Evolutionary conservation across 257 asterid species (phyloP).

Genomic region (Cynanchum wilfordii): DNA sequence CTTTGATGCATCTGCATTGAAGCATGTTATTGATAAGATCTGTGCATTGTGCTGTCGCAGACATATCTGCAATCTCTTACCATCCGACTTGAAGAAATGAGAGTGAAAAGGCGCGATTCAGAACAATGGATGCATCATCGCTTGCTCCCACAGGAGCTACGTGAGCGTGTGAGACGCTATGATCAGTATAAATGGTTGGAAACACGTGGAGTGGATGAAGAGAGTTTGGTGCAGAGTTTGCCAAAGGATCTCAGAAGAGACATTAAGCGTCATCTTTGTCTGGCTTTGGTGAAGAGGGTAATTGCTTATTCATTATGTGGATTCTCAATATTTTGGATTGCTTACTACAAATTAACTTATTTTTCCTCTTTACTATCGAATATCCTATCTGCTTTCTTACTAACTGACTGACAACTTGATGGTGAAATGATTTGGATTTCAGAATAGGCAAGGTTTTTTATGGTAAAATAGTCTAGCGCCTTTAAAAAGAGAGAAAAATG

Average conservation of each 20-base stretch:
- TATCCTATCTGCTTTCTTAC: not conserved
- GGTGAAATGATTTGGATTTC: not conserved
- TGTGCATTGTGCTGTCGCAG: conserved; percentile 39
- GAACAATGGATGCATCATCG: conserved; percentile 99
- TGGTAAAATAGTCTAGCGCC: not conserved
- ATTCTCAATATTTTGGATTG: not conserved
- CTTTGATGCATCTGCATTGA: not conserved
- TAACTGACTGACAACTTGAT: not conserved
- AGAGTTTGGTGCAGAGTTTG: conserved; percentile 76
- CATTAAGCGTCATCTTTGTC: conserved; percentile 97
- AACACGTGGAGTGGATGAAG: conserved; percentile 97
- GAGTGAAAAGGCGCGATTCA: conserved; percentile 97
- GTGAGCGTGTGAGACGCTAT: conserved; percentile 92
- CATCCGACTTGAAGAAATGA: conserved; percentile 97
- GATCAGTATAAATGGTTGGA: conserved; percentile 98
- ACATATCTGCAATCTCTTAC: conserved; percentile 98
- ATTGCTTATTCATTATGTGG: conserved; percentile 10
- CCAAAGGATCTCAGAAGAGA: conserved; percentile 97
- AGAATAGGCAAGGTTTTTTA: not conserved
- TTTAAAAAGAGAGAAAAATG: too few species aligned
- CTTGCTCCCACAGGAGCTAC: conserved; percentile 81
- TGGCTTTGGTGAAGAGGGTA: conserved; percentile 96
- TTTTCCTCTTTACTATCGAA: not conserved
- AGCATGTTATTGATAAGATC: not conserved
- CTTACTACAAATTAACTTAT: not conserved